A percentile compares a stretch with the other conserved stretches of the same genome.
phyloP scores from a whole-genome alignment of 176 grass and related monocot genomes.

The Guadua angustifolia region DNA sequence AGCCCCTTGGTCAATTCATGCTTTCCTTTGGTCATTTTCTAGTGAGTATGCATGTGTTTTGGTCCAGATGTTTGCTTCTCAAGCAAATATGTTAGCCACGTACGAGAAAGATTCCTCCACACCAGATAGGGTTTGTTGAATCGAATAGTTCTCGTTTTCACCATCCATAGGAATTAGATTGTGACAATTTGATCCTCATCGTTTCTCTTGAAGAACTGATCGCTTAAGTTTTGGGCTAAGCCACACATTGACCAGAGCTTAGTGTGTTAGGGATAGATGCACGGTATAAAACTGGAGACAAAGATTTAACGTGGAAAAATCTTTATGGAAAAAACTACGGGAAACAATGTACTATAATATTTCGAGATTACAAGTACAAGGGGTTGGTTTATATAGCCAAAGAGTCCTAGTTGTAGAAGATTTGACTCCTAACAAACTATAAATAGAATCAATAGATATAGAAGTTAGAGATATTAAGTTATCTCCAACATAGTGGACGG shows the following conservation, averaged over 20 bases:
- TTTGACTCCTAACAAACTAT: too few species aligned
- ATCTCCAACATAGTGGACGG: too few species aligned
- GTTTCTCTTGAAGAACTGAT: not conserved
- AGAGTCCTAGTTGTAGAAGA: too few species aligned
- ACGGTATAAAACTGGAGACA: too few species aligned
- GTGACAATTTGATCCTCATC: not conserved
- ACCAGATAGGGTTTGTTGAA: not conserved
- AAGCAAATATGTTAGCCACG: not conserved
- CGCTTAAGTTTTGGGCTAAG: not conserved
- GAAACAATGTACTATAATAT: too few species aligned
- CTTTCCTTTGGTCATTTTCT: not conserved
- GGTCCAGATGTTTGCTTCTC: not conserved
- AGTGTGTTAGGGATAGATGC: too few species aligned
- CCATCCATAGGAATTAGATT: not conserved
- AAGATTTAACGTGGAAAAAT: too few species aligned
- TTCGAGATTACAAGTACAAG: too few species aligned
- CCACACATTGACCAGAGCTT: slow-evolving; percentile 26
- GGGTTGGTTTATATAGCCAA: too few species aligned
- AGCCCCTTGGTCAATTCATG: not conserved
- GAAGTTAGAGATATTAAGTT: too few species aligned
- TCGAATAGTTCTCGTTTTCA: not conserved
- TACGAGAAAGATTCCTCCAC: not conserved
- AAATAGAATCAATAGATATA: too few species aligned
- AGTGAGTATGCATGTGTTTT: not conserved
- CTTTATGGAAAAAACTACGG: too few species aligned